Base-by-base conservation (phyloP, 805 yeast species). In the Saccharomyces cerevisiae region DNA sequence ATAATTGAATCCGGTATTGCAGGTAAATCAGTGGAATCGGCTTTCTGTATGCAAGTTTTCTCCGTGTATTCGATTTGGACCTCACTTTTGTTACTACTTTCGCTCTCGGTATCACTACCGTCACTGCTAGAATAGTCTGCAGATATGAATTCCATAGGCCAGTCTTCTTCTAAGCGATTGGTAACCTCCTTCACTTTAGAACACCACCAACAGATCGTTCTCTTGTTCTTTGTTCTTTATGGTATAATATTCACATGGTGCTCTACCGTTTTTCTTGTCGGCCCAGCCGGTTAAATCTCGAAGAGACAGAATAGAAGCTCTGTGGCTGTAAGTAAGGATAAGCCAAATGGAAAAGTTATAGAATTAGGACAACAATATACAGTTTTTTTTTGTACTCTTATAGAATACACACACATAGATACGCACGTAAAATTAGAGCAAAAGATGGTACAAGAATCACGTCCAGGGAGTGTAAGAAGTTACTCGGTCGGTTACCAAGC, bases 1-100 rank as follows among this genome's bases (percentile, higher is more conserved):
- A 59, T 32, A 6, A 68, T 41, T 4, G 51, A 55, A 26, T 48
- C 41, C 3, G 71, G 63, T 4, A 67, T 31, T 9, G 47, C 53
- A n/a, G 66, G 64, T 27, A 61, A 47, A 21, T 31, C 11, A 11
- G 54, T 11, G 24, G 13, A 36, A 17, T 10, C 13, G 17, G 31
- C 10, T 41, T 21, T 24, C 31, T 31, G 11, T 17, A 17, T 50
- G 28, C 26, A 28, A 28, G 5, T 5, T n/a, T 29, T 43, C 30
- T 30, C 10, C 9, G 22, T 17, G 4, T 31, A 41, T 27, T 30
- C 49, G 29, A 29, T 21, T 14, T 27, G 24, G 10, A 10, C 41
- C 14, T 41, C 47, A 28, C 24, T 48, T 43, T 31, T 27, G 22
- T 11, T 31, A 14, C 53, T 59, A 14, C 43, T 53, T 27, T 56